Evolutionary conservation across 768 basidiomycete genomes (phyloP).

Genomic region (Suillus weaverae): DNA sequence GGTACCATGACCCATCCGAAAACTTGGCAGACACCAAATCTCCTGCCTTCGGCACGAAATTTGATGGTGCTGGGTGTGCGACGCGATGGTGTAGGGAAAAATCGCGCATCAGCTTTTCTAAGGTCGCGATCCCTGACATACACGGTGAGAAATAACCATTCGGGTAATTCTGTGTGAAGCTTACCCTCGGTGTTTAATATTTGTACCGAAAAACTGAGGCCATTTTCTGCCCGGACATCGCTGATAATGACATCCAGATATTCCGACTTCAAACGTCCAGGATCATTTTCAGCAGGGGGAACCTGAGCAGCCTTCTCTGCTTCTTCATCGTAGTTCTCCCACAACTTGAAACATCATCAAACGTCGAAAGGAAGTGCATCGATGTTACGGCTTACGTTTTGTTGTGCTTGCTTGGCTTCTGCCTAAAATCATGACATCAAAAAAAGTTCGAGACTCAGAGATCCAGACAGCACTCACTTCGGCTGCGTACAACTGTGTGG

Average conservation of each 20-base stretch:
- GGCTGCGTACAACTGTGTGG: conserved; percentile 76
- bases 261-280: conserved; percentile 69
- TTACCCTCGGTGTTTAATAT: conserved; percentile 87
- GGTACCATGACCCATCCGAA: conserved; percentile 93
- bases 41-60: conserved; percentile 78
- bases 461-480: conserved; percentile 51
- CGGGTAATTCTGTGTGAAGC: conserved; percentile 14
- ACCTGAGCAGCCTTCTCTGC: conserved; percentile 57
- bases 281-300: conserved; percentile 43
- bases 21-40: conserved; percentile 95
- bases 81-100: conserved; percentile 85
- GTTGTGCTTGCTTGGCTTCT: conserved; percentile 77
- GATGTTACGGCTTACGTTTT: conserved; percentile 58
- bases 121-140: conserved; percentile 74
- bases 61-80: conserved; percentile 52
- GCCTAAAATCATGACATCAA: conserved; percentile 40
- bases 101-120: conserved; percentile 93
- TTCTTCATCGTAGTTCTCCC: conserved; percentile 80
- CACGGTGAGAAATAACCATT: conserved; percentile 2
- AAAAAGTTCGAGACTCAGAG: neutral
- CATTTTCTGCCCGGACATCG: conserved; percentile 72
- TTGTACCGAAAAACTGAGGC: conserved; percentile 90
- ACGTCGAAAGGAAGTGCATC: conserved; percentile 3
- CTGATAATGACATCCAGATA: conserved; percentile 93
- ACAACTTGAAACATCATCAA: conserved; percentile 55